A percentile compares a stretch with the other conserved stretches of the same genome.
These are phyloP conservation scores for Rhodofomes roseus DNA, from an alignment of 1,284 basidiomycete species.

Conservation along the genomic window DNA sequence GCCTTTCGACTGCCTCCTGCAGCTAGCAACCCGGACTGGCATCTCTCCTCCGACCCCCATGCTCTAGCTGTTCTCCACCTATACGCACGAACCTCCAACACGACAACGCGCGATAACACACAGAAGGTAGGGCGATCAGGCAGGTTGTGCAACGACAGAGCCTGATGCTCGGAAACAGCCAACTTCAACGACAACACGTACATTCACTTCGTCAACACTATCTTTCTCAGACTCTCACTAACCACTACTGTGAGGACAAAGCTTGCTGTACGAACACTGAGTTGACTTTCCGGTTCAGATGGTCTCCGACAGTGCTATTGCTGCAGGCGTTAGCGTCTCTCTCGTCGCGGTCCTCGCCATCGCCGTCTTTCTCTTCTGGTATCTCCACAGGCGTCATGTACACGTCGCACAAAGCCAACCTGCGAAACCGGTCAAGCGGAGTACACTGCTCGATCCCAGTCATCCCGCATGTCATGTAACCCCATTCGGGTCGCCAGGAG, in stretches of 20 bases:
- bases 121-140: background rate
- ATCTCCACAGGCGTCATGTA: background rate
- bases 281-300: background rate
- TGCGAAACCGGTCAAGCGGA: background rate
- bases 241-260: background rate
- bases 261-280: background rate
- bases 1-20: background rate
- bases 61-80: background rate
- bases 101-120: background rate
- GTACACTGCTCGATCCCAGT: slow-evolving; percentile 6
- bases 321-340: background rate
- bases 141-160: background rate
- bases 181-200: background rate
- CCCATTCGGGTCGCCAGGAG: slow-evolving; percentile 9
- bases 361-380: background rate
- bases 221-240: background rate
- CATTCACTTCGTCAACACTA: background rate
- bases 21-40: background rate
- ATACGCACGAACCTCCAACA: background rate
- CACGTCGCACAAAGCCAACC: background rate
- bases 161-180: background rate
- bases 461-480: slow-evolving; percentile 11
- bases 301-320: slow-evolving; percentile 4
- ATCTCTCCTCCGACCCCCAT: background rate
- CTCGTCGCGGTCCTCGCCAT: slow-evolving; percentile 1